Evolutionary conservation across 805 yeast genomes (phyloP), one percentile per base, ranked within the genome.

Genomic region (Isabelozyma heimii): DNA sequence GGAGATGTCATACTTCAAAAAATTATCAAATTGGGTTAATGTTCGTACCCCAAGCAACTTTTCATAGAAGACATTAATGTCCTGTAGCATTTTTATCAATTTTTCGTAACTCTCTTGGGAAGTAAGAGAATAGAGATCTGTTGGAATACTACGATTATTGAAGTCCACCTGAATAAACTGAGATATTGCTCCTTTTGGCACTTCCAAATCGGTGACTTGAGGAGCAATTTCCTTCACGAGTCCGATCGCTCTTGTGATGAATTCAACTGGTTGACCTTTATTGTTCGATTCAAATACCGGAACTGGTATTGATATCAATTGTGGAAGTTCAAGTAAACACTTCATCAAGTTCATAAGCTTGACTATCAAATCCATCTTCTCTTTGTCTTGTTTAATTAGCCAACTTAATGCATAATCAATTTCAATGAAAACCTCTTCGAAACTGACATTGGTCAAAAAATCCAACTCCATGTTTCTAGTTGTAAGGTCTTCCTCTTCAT

Each of bases 401-500:
- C 73, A 73, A 1, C 45, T 51, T 0, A 74, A 59, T 1, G 79
- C 59, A 7, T 50, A 50, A 4, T 69, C 62, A 6, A 83, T 49
- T n/a, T 62, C 67, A 7, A 56, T 53, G 5, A 59, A 30, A 0
- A 69, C 61, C 7, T 55, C 52, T 15, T 56, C 58, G 4, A 60
- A 45, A 10, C 62, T 48, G 7, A 69, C 57, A 43, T 55, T 60
- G 12, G 45, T 43, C 43, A 72, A 61, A 46, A 67, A 68, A 51
- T 54, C 57, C 75, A 73, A 56, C 37, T 82, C 83, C 83, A 85
- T 81, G 12, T 75, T 73, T 55, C 85, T 80, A 1, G 86, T 79
- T 48, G 83, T 83, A 30, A 87, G 67, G 65, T 88, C 95, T 60
- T 87, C 94, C 58, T 85, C 94, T 58, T 87, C 90, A 53, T 79